Evolutionary conservation across 129 eudicot genomes (phyloP).

Genomic region (Deinandra increscens): DNA sequence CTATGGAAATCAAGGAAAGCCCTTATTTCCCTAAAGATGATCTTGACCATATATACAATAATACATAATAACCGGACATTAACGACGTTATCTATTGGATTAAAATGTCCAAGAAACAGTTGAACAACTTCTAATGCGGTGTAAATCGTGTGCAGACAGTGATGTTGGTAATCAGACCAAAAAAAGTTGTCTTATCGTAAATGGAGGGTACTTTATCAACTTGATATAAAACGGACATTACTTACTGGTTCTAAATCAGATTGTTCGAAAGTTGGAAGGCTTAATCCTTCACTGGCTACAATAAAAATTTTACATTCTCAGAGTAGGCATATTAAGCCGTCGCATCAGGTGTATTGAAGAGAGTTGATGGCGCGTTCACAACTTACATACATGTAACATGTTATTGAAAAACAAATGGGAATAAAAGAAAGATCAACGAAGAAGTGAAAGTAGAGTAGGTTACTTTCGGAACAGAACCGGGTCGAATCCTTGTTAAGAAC

Average conservation of each 20-base stretch:
- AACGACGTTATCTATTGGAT: too few species aligned
- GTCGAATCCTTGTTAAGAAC: slow-evolving; percentile 65
- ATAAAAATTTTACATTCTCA: slow-evolving; percentile 79
- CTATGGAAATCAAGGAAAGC: too few species aligned
- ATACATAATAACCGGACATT: too few species aligned
- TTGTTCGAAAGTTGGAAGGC: slow-evolving; percentile 76
- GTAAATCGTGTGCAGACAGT: too few species aligned
- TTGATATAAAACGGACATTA: too few species aligned
- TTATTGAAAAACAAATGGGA: neutral
- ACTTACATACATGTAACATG: slow-evolving; percentile 50
- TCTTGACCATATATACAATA: too few species aligned
- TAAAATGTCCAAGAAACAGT: too few species aligned
- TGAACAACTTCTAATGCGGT: too few species aligned
- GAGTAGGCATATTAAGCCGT: slow-evolving; percentile 66
- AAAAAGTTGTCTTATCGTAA: too few species aligned
- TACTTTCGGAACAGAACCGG: slow-evolving; percentile 69
- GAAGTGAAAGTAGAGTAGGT: slow-evolving; percentile 14
- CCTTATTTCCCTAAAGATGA: too few species aligned
- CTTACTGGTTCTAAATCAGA: slow-evolving; percentile 77
- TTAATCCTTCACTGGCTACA: slow-evolving; percentile 52
- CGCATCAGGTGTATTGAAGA: slow-evolving; percentile 55
- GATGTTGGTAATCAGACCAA: too few species aligned
- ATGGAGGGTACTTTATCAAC: too few species aligned
- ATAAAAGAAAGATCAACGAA: neutral
- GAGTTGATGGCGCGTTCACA: slow-evolving; percentile 60